Evolutionary conservation across 768 basidiomycete genomes (phyloP).

Genomic region (Lactifluus subvellereus): DNA sequence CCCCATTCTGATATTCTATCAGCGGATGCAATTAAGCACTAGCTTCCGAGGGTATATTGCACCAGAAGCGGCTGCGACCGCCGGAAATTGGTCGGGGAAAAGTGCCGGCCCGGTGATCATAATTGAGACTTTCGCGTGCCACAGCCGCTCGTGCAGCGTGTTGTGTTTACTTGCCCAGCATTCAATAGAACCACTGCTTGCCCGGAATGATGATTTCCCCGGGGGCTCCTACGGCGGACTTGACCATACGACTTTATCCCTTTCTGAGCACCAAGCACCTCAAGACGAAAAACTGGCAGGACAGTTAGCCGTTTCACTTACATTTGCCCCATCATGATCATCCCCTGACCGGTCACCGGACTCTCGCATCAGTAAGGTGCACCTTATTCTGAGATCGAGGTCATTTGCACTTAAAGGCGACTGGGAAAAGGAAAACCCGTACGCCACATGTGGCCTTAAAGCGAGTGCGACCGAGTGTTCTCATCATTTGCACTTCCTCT

Average conservation of each 20-base stretch:
- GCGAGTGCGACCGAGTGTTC: not conserved
- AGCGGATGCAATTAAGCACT: not conserved
- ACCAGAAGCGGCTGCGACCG: no score
- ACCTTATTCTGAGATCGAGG: not conserved
- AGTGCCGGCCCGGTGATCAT: not conserved
- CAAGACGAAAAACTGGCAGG: not conserved
- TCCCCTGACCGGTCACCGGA: not conserved
- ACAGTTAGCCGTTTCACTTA: not conserved
- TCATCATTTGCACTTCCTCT: not conserved
- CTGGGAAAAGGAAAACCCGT: not conserved
- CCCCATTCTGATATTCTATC: not conserved
- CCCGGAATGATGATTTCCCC: not conserved
- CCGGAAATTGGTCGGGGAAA: not conserved
- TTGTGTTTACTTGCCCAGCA: not conserved
- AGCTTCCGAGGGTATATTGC: no score
- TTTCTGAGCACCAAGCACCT: not conserved
- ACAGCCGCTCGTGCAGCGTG: not conserved
- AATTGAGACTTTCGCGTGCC: not conserved
- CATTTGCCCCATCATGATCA: not conserved
- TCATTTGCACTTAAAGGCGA: not conserved
- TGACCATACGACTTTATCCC: not conserved
- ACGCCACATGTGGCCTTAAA: not conserved
- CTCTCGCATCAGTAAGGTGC: not conserved
- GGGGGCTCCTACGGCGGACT: not conserved
- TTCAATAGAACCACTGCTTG: not conserved